Conservation (phyloP, 768 basidiomycete genomes). For the Kwoniella botswanensis region DNA sequence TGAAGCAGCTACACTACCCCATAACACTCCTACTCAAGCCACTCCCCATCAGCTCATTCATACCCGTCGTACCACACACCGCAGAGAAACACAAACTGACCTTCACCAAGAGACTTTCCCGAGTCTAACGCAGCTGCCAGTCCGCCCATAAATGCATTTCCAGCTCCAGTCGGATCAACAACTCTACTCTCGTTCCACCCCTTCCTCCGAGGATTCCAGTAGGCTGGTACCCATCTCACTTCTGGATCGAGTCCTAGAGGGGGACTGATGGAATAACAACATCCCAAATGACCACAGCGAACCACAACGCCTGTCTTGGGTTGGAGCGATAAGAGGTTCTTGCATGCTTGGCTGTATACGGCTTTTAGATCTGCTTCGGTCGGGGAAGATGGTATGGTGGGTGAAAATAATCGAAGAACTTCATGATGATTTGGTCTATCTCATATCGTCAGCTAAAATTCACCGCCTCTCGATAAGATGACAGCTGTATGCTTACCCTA, state of each 20-base stretch:
- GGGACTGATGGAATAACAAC: slow-evolving; percentile 27
- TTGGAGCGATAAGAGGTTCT: neutral
- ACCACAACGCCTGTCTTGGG: slow-evolving; percentile 32
- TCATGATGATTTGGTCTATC: slow-evolving; percentile 45
- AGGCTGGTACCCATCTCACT: slow-evolving; percentile 40
- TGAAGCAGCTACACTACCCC: slow-evolving; percentile 32
- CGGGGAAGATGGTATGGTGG: neutral
- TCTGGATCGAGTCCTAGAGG: neutral
- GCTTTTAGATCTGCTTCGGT: neutral
- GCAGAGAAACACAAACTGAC: slow-evolving; percentile 18
- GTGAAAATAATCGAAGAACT: slow-evolving; percentile 27
- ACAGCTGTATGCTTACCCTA: slow-evolving; percentile 18
- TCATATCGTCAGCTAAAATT: neutral
- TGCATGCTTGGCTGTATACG: slow-evolving; percentile 11
- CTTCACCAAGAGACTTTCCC: slow-evolving; percentile 28
- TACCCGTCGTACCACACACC: neutral
- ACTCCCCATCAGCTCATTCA: neutral
- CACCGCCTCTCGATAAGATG: neutral
- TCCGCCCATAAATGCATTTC: slow-evolving; percentile 47
- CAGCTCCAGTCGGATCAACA: slow-evolving; percentile 48
- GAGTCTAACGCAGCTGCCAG: slow-evolving; percentile 34
- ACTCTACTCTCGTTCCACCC: slow-evolving; percentile 26
- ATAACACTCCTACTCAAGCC: slow-evolving; percentile 23
- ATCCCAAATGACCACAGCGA: slow-evolving; percentile 35
- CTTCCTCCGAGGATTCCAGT: slow-evolving; percentile 24